phyloP scores from a whole-genome alignment of 495 filamentous ascomycete genomes.

The Aspergillus baeticus region DNA sequence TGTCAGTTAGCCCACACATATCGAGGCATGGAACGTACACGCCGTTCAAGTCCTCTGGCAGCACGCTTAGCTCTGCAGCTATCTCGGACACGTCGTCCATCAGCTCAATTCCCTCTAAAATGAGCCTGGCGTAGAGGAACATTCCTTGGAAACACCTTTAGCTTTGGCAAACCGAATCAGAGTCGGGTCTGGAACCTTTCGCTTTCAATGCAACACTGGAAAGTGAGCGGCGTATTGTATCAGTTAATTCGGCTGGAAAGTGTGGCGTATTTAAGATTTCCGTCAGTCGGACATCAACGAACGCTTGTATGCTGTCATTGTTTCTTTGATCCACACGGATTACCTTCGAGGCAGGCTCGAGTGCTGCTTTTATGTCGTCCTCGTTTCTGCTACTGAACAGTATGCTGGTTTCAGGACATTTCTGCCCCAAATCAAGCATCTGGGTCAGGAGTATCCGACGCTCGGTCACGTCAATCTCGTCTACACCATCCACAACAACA shows the following conservation, averaged over 20 bases:
- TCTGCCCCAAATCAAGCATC: neutral
- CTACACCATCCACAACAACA: neutral
- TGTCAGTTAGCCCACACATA: neutral
- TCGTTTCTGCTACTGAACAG: neutral
- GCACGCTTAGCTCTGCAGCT: neutral
- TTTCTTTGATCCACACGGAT: neutral
- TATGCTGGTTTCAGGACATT: neutral
- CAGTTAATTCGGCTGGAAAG: neutral
- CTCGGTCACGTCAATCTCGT: neutral
- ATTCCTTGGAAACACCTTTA: neutral
- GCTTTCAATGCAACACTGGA: neutral
- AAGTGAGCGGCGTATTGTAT: too few relatives aligned
- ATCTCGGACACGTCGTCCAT: neutral
- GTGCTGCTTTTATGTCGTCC: neutral
- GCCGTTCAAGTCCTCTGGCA: slow-evolving; percentile 1
- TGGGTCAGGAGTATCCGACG: neutral
- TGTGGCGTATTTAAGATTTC: neutral
- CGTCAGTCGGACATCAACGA: neutral
- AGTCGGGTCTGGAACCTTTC: neutral
- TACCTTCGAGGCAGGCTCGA: neutral
- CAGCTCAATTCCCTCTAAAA: neutral
- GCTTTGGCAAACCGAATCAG: neutral
- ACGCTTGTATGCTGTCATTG: neutral
- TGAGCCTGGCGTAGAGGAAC: neutral
- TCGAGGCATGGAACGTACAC: neutral